Evolutionary conservation across 176 grass and related monocot genomes (phyloP).

Genomic region (Rhynchospora breviuscula): DNA sequence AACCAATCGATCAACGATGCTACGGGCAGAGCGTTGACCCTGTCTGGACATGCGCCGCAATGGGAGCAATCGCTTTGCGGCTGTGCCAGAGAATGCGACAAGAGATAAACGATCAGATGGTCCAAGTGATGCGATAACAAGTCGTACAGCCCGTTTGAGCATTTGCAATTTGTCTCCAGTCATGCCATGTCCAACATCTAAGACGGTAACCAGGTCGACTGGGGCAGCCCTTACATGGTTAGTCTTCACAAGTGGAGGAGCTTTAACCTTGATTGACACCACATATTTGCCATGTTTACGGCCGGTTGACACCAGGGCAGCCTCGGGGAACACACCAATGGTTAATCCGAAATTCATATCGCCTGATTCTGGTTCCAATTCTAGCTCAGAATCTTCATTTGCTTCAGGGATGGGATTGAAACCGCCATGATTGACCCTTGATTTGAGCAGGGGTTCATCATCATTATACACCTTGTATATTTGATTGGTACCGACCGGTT

Average conservation of each 20-base stretch:
- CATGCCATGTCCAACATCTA: slow-evolving; percentile 85
- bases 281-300: slow-evolving; percentile 69
- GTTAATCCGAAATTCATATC: slow-evolving; percentile 24
- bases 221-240: slow-evolving; percentile 31
- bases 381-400: slow-evolving; percentile 36
- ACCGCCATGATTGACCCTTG: slow-evolving; percentile 26
- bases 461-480: slow-evolving; percentile 80
- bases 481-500: slow-evolving; percentile 6
- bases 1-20: slow-evolving; percentile 79
- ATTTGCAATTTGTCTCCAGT: slow-evolving; percentile 81
- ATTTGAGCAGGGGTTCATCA: slow-evolving; percentile 61
- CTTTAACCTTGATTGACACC: slow-evolving; percentile 73
- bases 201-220: slow-evolving; percentile 85
- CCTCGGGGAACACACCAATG: slow-evolving; percentile 48
- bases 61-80: slow-evolving; percentile 73
- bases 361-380: slow-evolving; percentile 6
- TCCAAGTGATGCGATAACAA: slow-evolving; percentile 63
- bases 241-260: slow-evolving; percentile 37
- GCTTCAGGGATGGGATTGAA: slow-evolving; percentile 95
- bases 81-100: slow-evolving; percentile 72
- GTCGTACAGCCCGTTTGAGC: slow-evolving; percentile 78
- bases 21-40: slow-evolving; percentile 68
- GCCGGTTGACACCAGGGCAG: slow-evolving; percentile 50
- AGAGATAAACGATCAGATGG: slow-evolving; percentile 70
- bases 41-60: slow-evolving; percentile 71